Conservation (phyloP, 148 eudicot genomes). For the Polygonum maritimum region DNA sequence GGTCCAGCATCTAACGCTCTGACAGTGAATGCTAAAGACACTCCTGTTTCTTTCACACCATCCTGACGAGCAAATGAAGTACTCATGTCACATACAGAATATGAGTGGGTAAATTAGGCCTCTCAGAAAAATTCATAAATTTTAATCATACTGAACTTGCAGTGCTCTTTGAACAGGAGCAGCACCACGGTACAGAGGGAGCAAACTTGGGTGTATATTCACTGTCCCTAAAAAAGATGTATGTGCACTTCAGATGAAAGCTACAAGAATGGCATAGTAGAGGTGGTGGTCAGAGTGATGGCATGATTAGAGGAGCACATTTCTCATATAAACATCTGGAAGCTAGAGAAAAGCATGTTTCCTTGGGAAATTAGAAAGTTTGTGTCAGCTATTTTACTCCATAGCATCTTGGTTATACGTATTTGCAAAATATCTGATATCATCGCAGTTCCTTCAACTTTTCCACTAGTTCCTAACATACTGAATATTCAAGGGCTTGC, state of each 20-base stretch:
- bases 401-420: neutral
- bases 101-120: neutral
- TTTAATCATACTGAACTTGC: constrained; percentile 45
- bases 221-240: constrained; percentile 54
- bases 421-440: neutral
- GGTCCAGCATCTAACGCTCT: constrained; percentile 94
- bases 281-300: neutral
- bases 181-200: constrained; percentile 97
- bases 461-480: neutral
- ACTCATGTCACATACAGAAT: constrained; percentile 4
- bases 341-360: neutral
- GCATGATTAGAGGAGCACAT: neutral
- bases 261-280: neutral
- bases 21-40: constrained; percentile 84
- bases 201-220: constrained; percentile 91
- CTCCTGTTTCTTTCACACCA: constrained; percentile 92
- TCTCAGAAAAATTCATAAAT: neutral
- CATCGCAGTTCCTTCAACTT: neutral
- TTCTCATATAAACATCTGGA: neutral
- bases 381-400: neutral
- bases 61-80: constrained; percentile 38
- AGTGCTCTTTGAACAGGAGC: constrained; percentile 99
- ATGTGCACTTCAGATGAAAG: neutral
- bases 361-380: constrained; percentile 1
- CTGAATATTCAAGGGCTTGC: neutral